phyloP scores from a whole-genome alignment of 495 filamentous ascomycete species.

The Talaromyces nanjingensis region DNA sequence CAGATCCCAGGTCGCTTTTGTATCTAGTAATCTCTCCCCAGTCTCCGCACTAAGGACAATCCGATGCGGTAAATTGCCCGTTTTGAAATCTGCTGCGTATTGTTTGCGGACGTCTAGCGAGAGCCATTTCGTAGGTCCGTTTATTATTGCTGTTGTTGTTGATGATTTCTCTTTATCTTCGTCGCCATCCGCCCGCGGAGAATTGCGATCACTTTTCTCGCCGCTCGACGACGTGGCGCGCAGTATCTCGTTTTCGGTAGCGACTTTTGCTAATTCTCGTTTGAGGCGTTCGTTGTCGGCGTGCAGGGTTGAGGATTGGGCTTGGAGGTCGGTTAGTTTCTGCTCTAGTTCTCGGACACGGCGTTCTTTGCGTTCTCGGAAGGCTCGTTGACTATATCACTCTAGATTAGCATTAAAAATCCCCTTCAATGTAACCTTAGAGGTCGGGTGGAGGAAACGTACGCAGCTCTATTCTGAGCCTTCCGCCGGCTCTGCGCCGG shows the following conservation, averaged over 20 bases:
- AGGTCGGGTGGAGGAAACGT: too few relatives aligned
- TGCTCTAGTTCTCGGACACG: slow-evolving; percentile 89
- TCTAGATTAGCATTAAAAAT: too few relatives aligned
- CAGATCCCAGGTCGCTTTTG: slow-evolving; percentile 82
- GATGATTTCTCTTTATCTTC: slow-evolving; percentile 12
- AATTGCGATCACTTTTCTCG: slow-evolving; percentile 14
- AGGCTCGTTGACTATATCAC: slow-evolving; percentile 96
- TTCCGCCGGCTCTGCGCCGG: slow-evolving; percentile 84
- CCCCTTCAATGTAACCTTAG: too few relatives aligned
- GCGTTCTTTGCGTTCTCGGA: slow-evolving; percentile 92
- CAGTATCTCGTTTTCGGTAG: slow-evolving; percentile 89
- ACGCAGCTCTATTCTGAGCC: slow-evolving; percentile 96
- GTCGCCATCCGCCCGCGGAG: slow-evolving; percentile 6
- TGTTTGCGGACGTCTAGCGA: slow-evolving; percentile 58
- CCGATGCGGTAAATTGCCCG: slow-evolving; percentile 52
- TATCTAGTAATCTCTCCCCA: slow-evolving; percentile 71
- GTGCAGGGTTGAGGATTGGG: slow-evolving; percentile 43
- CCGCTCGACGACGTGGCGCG: slow-evolving; percentile 51
- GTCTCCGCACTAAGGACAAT: slow-evolving; percentile 56
- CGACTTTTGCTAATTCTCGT: slow-evolving; percentile 69
- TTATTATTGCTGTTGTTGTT: slow-evolving; percentile 21
- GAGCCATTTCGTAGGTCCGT: slow-evolving; percentile 68
- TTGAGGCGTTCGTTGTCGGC: slow-evolving; percentile 80
- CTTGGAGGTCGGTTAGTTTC: slow-evolving; percentile 70
- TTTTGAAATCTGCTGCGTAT: slow-evolving; percentile 18